Evolutionary conservation across 2,329 filamentous ascomycete genomes (phyloP), one percentile per base, ranked within the genome.

Genomic region (Penicillium janthinellum): DNA sequence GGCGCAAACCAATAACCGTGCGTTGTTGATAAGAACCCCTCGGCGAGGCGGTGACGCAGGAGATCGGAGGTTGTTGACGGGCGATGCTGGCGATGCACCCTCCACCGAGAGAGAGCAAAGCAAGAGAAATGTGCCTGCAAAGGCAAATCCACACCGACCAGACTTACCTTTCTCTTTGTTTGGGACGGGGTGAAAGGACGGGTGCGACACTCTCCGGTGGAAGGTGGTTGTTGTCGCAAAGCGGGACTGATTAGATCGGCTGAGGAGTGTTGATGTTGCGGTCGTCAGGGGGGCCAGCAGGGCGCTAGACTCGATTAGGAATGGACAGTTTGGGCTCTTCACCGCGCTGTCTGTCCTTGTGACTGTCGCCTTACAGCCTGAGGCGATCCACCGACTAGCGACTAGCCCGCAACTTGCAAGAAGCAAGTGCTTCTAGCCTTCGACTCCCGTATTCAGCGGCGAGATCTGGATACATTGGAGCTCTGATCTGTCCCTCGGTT

Each of bases 11-110:
- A 54, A 64, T 56, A 61, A 56, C 58, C 51, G 57, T 61, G 56
- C 50, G 64, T 58, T 61, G 58, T 64, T 67, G 67, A 69, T 69
- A 68, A 70, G 69, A 70, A 64, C 69, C 67, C 64, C 64, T 67
- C 68, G 66, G 63, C 62, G 72, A 74, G 72, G 73, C 72, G 72
- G 73, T 75, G 71, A 74, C 72, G 71, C 70, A 71, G 70, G 57
- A 55, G 51, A 61, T 63, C 63, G 59, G 66, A 66, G 59, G 54
- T 61, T 56, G 54, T 56, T 60, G 45, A 63, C 45, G 37, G 54
- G 57, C 60, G 64, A 62, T 60, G 61, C 62, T 62, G 58, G 41
- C 31, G 41, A 28, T 60, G 59, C 47, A 62, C 64, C 61, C 59
- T 60, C 60, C 61, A 65, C 62, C 60, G 60, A 60, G 59, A 60